Base-by-base conservation (phyloP, 345 rosid genomes). In the Salix dunnii region DNA sequence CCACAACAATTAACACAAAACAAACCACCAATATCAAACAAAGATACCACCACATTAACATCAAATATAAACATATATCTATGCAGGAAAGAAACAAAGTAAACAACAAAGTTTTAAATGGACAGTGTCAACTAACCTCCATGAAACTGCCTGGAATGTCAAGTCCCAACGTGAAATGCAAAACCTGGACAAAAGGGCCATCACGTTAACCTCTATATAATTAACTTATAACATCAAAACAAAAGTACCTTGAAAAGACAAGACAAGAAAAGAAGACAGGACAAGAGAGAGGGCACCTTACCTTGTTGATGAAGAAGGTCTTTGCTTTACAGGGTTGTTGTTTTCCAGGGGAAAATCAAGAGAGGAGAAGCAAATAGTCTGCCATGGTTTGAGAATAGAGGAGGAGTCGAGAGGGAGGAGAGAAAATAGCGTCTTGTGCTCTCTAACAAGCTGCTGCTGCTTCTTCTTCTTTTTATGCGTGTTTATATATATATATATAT, bases 181-280 rank as follows among this genome's bases (percentile, higher is more conserved):
- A 68, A 73, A 72, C 75, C 76, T 77, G 84, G 48, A 75, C 66
- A 87, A 79, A 80, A 77, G 85, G 85, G 84, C 68, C 78, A 80
- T 84, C 79, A 82, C 77, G 81, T 79, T 64, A 75, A 3, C 79
- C 77, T 62, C 69, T 75, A 66, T 17, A 17, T 66, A 23, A 58
- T 58, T 23, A 58, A 3, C 28, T 58, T 9, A 58, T n/a, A 51
- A 14, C 3, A 66, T 38, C 76, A 23, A 28, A 23, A 36, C 42
- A 71, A n/a, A 60, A 72, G 69, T 46, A 61, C 49, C 78, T 31
- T 40, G 72, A 38, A 63, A 60, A 61, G 13, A 40, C 20, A 76
- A 58, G 36, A 35, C 36, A 35, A 35, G 53, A 67, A 53, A 48
- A 42, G 74, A 70, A 18, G 77, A 35, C 42, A 55, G 30, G 12